These are phyloP conservation scores for Aureobasidium sp. DNA, from an alignment of 2,329 filamentous ascomycete species.

Conservation along the genomic window DNA sequence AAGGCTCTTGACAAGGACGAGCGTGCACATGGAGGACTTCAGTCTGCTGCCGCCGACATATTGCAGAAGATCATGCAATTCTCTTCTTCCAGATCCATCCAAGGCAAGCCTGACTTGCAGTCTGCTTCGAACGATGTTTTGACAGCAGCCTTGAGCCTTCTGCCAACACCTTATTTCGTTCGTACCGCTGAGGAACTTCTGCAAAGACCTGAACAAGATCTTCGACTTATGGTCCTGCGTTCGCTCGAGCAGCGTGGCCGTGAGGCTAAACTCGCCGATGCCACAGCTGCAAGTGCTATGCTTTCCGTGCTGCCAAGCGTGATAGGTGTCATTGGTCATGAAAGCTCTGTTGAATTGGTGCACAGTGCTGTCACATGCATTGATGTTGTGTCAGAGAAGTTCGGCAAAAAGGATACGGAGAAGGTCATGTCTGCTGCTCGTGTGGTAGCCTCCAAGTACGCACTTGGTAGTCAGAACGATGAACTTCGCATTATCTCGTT, in stretches of 20 bases:
- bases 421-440: conserved; percentile 66
- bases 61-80: conserved; percentile 24
- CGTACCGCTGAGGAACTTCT: conserved; percentile 78
- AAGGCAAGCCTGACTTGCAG: conserved; percentile 27
- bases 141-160: conserved; percentile 69
- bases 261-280: conserved; percentile 60
- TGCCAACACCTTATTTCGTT: conserved; percentile 83
- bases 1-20: conserved; percentile 11
- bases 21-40: conserved; percentile 14
- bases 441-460: conserved; percentile 66
- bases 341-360: conserved; percentile 65
- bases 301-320: conserved; percentile 73
- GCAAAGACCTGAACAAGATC: conserved; percentile 61
- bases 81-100: neutral
- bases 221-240: conserved; percentile 67
- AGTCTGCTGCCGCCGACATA: conserved; percentile 29
- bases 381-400: conserved; percentile 88
- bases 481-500: conserved; percentile 75
- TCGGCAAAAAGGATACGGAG: conserved; percentile 81
- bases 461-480: conserved; percentile 64
- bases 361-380: conserved; percentile 82
- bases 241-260: conserved; percentile 75
- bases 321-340: conserved; percentile 65
- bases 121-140: conserved; percentile 53
- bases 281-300: conserved; percentile 58